A percentile compares a stretch with the other conserved stretches of the same genome.
Conservation (phyloP, 2,329 filamentous ascomycete genomes). For the Cytospora mali region DNA sequence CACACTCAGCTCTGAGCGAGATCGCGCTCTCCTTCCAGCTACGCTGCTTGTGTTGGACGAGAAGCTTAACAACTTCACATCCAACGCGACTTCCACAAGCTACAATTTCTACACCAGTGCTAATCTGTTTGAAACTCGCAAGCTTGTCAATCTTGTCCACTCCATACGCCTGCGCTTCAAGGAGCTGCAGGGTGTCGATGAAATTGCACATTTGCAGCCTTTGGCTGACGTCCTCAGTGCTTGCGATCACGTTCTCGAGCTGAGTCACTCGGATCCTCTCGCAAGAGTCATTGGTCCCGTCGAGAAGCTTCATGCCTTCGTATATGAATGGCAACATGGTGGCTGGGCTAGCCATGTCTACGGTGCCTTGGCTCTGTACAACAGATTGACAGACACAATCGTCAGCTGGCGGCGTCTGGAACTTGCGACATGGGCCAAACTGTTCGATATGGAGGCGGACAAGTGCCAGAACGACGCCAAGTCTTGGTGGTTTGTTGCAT, state of each 20-base stretch:
- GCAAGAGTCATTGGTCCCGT: constrained; percentile 83
- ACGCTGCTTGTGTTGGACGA: constrained; percentile 68
- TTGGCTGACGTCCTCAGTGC: constrained; percentile 76
- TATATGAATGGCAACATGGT: constrained; percentile 91
- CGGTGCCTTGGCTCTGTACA: constrained; percentile 69
- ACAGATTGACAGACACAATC: constrained; percentile 77
- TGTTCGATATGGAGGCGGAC: constrained; percentile 81
- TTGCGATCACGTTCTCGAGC: constrained; percentile 74
- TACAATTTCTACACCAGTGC: constrained; percentile 92
- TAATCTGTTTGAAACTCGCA: constrained; percentile 75
- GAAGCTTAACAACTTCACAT: constrained; percentile 53
- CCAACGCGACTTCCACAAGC: constrained; percentile 41
- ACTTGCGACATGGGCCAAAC: constrained; percentile 84
- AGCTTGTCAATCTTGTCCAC: constrained; percentile 69
- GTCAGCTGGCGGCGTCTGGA: constrained; percentile 91
- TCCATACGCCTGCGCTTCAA: constrained; percentile 73
- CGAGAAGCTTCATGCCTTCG: constrained; percentile 81
- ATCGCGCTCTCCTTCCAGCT: constrained; percentile 64
- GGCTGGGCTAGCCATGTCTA: constrained; percentile 83
- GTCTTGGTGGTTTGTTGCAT: constrained; percentile 96
- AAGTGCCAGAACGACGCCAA: constrained; percentile 78
- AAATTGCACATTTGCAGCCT: constrained; percentile 72
- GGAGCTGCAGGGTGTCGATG: constrained; percentile 66
- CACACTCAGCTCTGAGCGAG: constrained; percentile 41
- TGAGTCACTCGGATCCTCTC: constrained; percentile 79